Percentiles rank a stretch among this genome's conserved stretches.
phyloP scores from a whole-genome alignment of 2,329 filamentous ascomycete genomes.

The Scedosporium boydii region DNA sequence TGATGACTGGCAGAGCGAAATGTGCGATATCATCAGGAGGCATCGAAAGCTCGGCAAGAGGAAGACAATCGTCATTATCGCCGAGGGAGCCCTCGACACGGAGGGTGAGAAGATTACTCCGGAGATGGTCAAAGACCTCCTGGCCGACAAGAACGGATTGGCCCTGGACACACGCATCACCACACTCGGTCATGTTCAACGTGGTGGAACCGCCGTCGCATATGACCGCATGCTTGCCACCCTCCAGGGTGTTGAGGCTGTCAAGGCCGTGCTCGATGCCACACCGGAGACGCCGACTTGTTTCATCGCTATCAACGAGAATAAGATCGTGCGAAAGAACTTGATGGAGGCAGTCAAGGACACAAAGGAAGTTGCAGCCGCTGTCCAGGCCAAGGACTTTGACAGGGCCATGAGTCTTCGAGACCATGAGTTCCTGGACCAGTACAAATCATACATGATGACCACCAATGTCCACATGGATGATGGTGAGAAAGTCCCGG shows the following conservation, averaged over 20 bases:
- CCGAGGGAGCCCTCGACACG: slow-evolving; percentile 84
- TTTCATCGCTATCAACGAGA: slow-evolving; percentile 94
- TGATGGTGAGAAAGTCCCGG: slow-evolving; percentile 49
- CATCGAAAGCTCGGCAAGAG: slow-evolving; percentile 85
- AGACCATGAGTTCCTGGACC: slow-evolving; percentile 89
- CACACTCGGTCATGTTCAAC: slow-evolving; percentile 92
- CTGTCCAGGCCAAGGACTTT: slow-evolving; percentile 80
- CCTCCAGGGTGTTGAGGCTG: slow-evolving; percentile 86
- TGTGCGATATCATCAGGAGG: slow-evolving; percentile 68
- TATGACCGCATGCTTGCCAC: slow-evolving; percentile 93
- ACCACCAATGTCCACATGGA: slow-evolving; percentile 77
- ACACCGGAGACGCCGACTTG: slow-evolving; percentile 84
- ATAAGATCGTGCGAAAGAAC: slow-evolving; percentile 88
- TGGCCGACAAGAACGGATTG: slow-evolving; percentile 64
- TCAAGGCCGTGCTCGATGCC: slow-evolving; percentile 82
- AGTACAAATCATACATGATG: slow-evolving; percentile 82
- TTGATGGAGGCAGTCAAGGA: slow-evolving; percentile 80
- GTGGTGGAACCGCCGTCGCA: slow-evolving; percentile 83
- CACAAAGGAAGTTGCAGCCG: slow-evolving; percentile 74
- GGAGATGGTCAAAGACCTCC: slow-evolving; percentile 72
- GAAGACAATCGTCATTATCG: slow-evolving; percentile 96
- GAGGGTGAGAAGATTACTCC: slow-evolving; percentile 77
- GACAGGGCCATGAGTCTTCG: slow-evolving; percentile 77
- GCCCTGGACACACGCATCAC: slow-evolving; percentile 88
- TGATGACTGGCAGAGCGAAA: slow-evolving; percentile 81